phyloP scores from a whole-genome alignment of 2,329 filamentous ascomycete species.

The Xylariaceae sp. region DNA sequence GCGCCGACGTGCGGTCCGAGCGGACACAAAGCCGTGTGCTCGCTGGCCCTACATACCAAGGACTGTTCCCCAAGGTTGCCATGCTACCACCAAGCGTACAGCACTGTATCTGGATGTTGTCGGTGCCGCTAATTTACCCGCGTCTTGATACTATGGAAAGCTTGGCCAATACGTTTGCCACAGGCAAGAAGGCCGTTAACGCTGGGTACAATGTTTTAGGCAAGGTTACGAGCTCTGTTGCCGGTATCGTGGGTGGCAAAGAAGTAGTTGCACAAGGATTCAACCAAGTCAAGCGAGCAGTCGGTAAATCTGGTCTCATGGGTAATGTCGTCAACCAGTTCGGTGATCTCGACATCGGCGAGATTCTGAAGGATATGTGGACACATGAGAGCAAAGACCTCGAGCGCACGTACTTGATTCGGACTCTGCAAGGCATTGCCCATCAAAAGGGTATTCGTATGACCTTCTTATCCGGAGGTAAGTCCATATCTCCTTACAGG shows the following conservation, averaged over 20 bases:
- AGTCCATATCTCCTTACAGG: constrained; percentile 25
- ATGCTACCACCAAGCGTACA: constrained; percentile 88
- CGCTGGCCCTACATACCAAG: constrained; percentile 95
- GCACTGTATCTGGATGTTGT: constrained; percentile 95
- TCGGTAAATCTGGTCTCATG: constrained; percentile 95
- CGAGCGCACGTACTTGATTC: constrained; percentile 92
- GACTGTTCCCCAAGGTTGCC: constrained; percentile 92
- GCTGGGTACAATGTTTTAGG: constrained; percentile 95
- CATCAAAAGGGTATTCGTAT: constrained; percentile 95
- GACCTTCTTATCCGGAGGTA: constrained; percentile 90
- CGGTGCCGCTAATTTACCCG: constrained; percentile 87
- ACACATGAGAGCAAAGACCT: constrained; percentile 98
- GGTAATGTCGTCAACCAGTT: constrained; percentile 94
- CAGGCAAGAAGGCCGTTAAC: constrained; percentile 94
- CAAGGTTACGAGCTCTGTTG: constrained; percentile 91
- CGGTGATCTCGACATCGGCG: constrained; percentile 89
- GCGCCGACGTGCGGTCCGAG: constrained; percentile 89
- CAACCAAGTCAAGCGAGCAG: constrained; percentile 90
- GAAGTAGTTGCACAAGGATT: constrained; percentile 91
- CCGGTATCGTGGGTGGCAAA: constrained; percentile 92
- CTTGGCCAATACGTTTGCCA: constrained; percentile 85
- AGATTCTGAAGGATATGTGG: constrained; percentile 96
- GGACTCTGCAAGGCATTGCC: constrained; percentile 90
- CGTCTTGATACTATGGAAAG: constrained; percentile 89
- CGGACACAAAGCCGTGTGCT: constrained; percentile 87